phyloP scores from a whole-genome alignment of 441 rosid genomes.

The Lepidium campestre region DNA sequence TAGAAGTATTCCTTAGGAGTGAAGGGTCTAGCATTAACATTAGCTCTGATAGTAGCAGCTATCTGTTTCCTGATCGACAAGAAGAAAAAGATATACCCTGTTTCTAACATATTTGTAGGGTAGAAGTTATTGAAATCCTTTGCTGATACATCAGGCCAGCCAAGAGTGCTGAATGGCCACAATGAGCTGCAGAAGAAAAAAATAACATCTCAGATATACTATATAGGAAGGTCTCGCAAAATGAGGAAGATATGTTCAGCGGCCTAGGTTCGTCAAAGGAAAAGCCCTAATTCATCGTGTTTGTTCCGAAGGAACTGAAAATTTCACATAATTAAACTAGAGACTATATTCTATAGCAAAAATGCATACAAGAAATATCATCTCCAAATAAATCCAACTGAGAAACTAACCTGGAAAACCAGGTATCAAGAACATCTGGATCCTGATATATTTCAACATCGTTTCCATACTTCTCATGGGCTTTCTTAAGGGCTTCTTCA shows the following conservation, averaged over 20 bases:
- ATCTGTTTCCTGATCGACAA: background rate
- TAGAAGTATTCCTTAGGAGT: background rate
- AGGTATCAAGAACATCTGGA: slow-evolving; percentile 96
- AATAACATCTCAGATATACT: slow-evolving; percentile 6
- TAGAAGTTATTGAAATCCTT: slow-evolving; percentile 78
- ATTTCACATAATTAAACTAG: background rate
- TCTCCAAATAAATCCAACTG: slow-evolving; percentile 1
- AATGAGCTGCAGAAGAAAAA: slow-evolving; percentile 50
- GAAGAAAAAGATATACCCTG: slow-evolving; percentile 57
- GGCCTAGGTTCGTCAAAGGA: background rate
- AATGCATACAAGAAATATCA: background rate
- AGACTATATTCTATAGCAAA: background rate
- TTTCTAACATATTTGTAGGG: slow-evolving; percentile 93
- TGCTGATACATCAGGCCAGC: slow-evolving; percentile 89
- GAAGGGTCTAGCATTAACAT: background rate
- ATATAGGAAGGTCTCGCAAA: background rate
- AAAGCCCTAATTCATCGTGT: background rate
- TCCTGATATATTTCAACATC: slow-evolving; percentile 86
- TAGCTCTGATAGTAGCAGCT: slow-evolving; percentile 15
- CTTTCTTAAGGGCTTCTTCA: slow-evolving; percentile 76
- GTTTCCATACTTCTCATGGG: slow-evolving; percentile 66
- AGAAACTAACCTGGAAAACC: slow-evolving; percentile 85
- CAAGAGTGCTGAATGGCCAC: slow-evolving; percentile 99
- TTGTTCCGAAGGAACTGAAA: background rate
- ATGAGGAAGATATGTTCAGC: background rate